These are phyloP conservation scores for Lavandula angustifolia DNA, from an alignment of 257 asterid species.

Conservation along the genomic window DNA sequence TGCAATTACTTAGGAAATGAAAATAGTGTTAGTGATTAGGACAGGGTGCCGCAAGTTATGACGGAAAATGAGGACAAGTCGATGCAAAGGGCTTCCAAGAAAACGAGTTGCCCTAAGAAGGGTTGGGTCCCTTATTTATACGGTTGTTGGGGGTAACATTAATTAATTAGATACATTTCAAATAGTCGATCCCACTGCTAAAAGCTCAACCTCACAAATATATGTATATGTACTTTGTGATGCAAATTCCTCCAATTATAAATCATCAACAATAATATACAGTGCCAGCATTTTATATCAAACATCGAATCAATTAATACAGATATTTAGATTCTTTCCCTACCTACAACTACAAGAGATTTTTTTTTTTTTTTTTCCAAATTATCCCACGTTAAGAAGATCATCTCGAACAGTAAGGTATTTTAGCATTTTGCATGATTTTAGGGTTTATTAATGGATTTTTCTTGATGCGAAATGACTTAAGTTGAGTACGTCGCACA, in stretches of 20 bases:
- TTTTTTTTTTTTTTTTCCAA: too few species aligned
- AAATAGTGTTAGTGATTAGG: not conserved
- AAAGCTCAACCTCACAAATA: slow-evolving; percentile 1
- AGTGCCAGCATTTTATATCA: slow-evolving; percentile 1
- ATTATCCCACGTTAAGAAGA: too few species aligned
- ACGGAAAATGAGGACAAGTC: slow-evolving; percentile 1
- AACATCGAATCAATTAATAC: not conserved
- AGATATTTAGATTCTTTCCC: too few species aligned
- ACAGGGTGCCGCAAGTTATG: not conserved
- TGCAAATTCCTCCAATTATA: slow-evolving; percentile 2
- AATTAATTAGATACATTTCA: not conserved
- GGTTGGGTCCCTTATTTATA: slow-evolving; percentile 36
- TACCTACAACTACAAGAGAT: too few species aligned
- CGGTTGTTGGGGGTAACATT: slow-evolving; percentile 28
- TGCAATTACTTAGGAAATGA: too few species aligned
- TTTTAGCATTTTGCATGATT: too few species aligned
- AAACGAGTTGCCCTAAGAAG: not conserved
- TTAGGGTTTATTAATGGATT: too few species aligned
- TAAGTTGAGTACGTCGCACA: too few species aligned
- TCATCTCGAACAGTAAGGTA: too few species aligned
- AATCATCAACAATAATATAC: too few species aligned
- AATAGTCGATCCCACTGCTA: too few species aligned
- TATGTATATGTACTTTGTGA: slow-evolving; percentile 16
- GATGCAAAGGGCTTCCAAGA: slow-evolving; percentile 7
- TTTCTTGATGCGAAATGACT: too few species aligned